These are phyloP conservation scores for Penicillium canescens DNA, from an alignment of 495 filamentous ascomycete genomes.

Conservation along the genomic window DNA sequence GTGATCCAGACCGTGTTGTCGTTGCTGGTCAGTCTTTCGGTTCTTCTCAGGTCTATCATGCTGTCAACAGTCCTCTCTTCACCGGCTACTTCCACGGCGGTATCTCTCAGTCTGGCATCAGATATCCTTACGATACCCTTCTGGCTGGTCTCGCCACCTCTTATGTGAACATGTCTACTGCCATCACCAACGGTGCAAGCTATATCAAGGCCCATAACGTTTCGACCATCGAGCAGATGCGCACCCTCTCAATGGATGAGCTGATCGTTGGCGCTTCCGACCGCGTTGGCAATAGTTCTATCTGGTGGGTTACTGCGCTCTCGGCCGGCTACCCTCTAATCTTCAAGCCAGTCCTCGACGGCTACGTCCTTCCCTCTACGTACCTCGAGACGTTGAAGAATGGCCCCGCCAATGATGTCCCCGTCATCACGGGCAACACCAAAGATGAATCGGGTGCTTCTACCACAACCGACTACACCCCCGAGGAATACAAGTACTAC, in stretches of 20 bases:
- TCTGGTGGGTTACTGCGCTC: conserved; percentile 29
- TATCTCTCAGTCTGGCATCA: conserved; percentile 29
- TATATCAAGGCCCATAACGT: conserved; percentile 29
- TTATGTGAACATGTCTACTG: conserved; percentile 28
- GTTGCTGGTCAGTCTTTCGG: conserved; percentile 43
- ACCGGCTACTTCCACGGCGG: conserved; percentile 28
- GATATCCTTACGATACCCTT: conserved; percentile 30
- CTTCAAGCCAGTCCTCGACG: conserved; percentile 33
- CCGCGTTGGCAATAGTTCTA: conserved; percentile 21
- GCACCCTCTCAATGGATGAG: conserved; percentile 24
- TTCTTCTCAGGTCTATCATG: conserved; percentile 44
- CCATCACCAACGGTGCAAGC: conserved; percentile 19
- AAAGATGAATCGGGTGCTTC: conserved; percentile 33
- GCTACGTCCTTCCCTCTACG: conserved; percentile 26
- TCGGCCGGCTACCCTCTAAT: conserved; percentile 24
- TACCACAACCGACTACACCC: conserved; percentile 20
- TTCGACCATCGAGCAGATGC: conserved; percentile 25
- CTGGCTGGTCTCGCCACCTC: conserved; percentile 27
- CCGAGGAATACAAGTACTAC: conserved; percentile 23
- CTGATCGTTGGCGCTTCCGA: conserved; percentile 22
- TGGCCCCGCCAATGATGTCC: conserved; percentile 39
- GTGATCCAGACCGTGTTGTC: conserved; percentile 52
- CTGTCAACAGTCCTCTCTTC: conserved; percentile 30
- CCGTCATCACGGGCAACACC: conserved; percentile 32
- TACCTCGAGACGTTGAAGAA: conserved; percentile 26